A percentile compares a stretch with the other conserved stretches of the same genome.
These are phyloP conservation scores for Colletotrichum siamense DNA, from an alignment of 2,329 filamentous ascomycete genomes.

Conservation along the genomic window DNA sequence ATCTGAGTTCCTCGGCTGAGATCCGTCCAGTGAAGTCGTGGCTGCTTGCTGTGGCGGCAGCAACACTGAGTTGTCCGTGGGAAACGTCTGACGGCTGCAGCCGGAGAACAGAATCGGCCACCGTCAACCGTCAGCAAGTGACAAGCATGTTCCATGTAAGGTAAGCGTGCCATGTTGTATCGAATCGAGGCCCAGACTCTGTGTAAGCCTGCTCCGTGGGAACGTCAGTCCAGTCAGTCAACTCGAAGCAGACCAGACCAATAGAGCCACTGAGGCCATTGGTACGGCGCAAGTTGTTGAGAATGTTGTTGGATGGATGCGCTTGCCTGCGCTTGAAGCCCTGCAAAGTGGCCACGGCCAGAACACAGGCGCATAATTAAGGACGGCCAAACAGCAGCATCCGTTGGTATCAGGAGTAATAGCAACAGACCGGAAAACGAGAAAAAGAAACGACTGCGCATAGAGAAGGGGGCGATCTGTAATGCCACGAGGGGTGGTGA, in stretches of 20 bases:
- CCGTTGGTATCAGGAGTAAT: background rate
- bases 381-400: background rate
- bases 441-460: background rate
- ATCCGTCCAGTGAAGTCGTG: background rate
- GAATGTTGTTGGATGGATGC: background rate
- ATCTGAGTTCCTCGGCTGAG: background rate
- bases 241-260: background rate
- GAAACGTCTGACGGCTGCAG: background rate
- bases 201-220: slow-evolving; percentile 1
- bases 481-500: background rate
- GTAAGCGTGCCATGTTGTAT: background rate
- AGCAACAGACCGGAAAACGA: background rate
- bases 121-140: background rate
- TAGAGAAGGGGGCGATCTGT: background rate
- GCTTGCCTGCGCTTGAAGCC: background rate
- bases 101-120: background rate
- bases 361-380: background rate
- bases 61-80: background rate
- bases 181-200: background rate
- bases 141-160: background rate
- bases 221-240: background rate
- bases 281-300: background rate
- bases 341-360: background rate
- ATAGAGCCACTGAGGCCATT: background rate
- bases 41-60: background rate